Evolutionary conservation across 75 land plant genomes (phyloP), one percentile per base, ranked within the genome.

Genomic region (Pseudotsuga menziesii): DNA sequence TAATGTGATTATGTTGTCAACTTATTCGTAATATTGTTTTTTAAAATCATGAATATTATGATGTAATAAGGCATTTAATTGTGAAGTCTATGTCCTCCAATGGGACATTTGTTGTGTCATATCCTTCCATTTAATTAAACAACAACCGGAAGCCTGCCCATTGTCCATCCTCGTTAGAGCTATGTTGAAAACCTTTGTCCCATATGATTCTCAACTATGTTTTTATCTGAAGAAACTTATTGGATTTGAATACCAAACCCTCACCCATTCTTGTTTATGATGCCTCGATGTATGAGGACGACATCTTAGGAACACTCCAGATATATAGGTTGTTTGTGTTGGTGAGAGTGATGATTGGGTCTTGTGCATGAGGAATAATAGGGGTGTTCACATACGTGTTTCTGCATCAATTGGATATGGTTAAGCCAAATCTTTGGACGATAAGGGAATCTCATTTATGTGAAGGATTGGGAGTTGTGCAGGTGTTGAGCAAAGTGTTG

Each of bases 361-460:
- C 92, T 4, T 78, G 63, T 27, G 98, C 90, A 32, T 95, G 99
- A 3, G 99, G 87, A 39, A 83, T 92, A 11, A 95, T 98, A 17
- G 98, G 99, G 12, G 98, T 91, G 4, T 92, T 97, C 69, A 94
- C 95, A 41, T 94, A 94, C 76, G 85, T 91, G 57, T 88, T 90
- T 58, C 89, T 94, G n/a, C 95, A 79, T 78, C 99, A 98, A 1
- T 78, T 97, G 25, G 99, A 97, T 77, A 85, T 93, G 3, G 77
- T 97, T 76, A 97, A 94, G 79, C 94, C 99, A 66, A 90, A 89
- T 78, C 85, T 97, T 64, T 98, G 94, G 72, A 91, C 93, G 2
- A 76, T 77, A 29, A 89, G 92, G 44, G 92, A 88, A 23, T 74
- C 95, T 3, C 59, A 82, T 27, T 23, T 88, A 16, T 90, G 89